phyloP scores from a whole-genome alignment of 2,329 filamentous ascomycete species.

The Drechslera avenae region DNA sequence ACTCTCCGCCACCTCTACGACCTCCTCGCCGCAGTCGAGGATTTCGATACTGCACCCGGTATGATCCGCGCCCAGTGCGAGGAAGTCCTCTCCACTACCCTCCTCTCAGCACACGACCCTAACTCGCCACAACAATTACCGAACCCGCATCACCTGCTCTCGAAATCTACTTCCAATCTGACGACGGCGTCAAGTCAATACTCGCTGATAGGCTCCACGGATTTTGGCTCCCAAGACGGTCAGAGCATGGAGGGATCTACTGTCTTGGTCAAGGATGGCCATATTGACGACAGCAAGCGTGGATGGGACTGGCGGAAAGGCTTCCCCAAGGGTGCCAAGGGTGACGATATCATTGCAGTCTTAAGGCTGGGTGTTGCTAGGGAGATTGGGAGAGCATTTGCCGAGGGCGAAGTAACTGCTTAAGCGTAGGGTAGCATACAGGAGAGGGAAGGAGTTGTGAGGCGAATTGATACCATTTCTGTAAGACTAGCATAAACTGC shows the following conservation, averaged over 20 bases:
- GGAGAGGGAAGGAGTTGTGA: neutral
- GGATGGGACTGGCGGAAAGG: constrained; percentile 75
- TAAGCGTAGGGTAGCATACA: neutral
- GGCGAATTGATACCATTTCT: constrained; percentile 5
- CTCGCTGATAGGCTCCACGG: constrained; percentile 73
- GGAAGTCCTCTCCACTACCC: constrained; percentile 76
- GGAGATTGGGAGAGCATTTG: constrained; percentile 73
- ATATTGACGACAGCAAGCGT: constrained; percentile 55
- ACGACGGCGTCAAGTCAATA: constrained; percentile 65
- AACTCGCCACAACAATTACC: constrained; percentile 26
- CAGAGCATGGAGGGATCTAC: constrained; percentile 53
- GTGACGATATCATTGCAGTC: constrained; percentile 72
- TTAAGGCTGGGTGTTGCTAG: constrained; percentile 75
- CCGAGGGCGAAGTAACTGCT: constrained; percentile 63
- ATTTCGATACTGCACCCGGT: constrained; percentile 74
- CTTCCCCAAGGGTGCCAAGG: constrained; percentile 63
- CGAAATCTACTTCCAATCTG: constrained; percentile 60
- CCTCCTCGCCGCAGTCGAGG: constrained; percentile 77
- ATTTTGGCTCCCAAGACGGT: constrained; percentile 60
- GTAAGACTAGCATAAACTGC: neutral
- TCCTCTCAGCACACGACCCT: constrained; percentile 67
- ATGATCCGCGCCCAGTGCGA: constrained; percentile 76
- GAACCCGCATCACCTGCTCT: constrained; percentile 51
- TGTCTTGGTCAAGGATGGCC: constrained; percentile 49
- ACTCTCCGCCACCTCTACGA: constrained; percentile 74